Evolutionary conservation across 2,329 filamentous ascomycete genomes (phyloP).

Genomic region (Penicillium verrucosum): DNA sequence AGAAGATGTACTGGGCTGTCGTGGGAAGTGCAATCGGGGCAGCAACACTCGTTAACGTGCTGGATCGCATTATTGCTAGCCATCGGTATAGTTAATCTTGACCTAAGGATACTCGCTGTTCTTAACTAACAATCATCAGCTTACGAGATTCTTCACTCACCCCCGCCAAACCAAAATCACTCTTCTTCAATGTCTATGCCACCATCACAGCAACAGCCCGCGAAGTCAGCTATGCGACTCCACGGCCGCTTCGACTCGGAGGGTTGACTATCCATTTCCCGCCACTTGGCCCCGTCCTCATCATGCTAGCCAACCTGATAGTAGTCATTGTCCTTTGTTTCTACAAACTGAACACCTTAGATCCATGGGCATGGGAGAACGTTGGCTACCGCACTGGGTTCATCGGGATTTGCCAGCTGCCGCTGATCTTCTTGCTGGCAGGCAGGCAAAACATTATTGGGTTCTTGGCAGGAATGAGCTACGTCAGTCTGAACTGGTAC

Average conservation of each 20-base stretch:
- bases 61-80: conserved; percentile 48
- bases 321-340: conserved; percentile 55
- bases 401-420: conserved; percentile 53
- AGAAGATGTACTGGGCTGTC: conserved; percentile 54
- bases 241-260: conserved; percentile 35
- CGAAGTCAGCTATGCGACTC: conserved; percentile 51
- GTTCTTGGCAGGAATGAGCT: conserved; percentile 46
- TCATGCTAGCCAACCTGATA: conserved; percentile 46
- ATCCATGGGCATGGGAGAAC: conserved; percentile 53
- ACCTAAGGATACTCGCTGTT: background rate
- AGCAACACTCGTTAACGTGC: conserved; percentile 38
- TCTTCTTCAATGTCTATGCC: conserved; percentile 49
- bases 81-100: conserved; percentile 44
- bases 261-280: conserved; percentile 37
- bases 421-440: conserved; percentile 55
- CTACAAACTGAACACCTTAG: conserved; percentile 51
- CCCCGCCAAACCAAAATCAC: conserved; percentile 54
- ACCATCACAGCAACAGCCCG: conserved; percentile 54
- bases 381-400: conserved; percentile 57
- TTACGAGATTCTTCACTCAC: conserved; percentile 43
- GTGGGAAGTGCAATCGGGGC: conserved; percentile 41
- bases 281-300: conserved; percentile 37
- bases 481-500: conserved; percentile 53
- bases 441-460: conserved; percentile 56
- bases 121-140: conserved; percentile 29